A percentile compares a stretch with the other conserved stretches of the same genome.
phyloP scores from a whole-genome alignment of 148 eudicot genomes.

The Persicaria tinctoria region DNA sequence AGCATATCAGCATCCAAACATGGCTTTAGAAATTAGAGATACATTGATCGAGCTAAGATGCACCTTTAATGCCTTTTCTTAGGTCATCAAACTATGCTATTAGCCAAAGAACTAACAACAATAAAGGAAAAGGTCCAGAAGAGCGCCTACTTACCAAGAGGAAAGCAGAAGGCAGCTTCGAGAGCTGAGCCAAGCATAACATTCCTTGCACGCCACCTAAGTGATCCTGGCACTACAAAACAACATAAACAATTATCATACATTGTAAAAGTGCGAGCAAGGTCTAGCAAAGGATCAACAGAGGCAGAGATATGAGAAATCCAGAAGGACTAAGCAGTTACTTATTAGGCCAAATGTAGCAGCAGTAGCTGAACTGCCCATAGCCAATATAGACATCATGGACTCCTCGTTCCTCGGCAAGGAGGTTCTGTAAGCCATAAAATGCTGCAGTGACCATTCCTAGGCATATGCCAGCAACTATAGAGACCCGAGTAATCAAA shows the following conservation, averaged over 20 bases:
- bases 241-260: not conserved
- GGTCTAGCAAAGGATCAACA: too few relatives aligned
- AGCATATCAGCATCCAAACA: too few relatives aligned
- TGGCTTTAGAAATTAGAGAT: too few relatives aligned
- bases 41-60: too few relatives aligned
- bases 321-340: slow-evolving; percentile 22
- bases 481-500: slow-evolving; percentile 70
- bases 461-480: slow-evolving; percentile 88
- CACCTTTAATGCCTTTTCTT: too few relatives aligned
- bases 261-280: not conserved
- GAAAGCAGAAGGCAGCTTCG: too few relatives aligned
- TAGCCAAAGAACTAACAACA: too few relatives aligned
- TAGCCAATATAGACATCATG: slow-evolving; percentile 86
- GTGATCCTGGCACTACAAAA: slow-evolving; percentile 91
- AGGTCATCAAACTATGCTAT: too few relatives aligned
- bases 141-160: too few relatives aligned
- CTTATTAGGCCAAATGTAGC: slow-evolving; percentile 90
- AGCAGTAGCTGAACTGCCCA: slow-evolving; percentile 93
- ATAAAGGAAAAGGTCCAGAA: too few relatives aligned
- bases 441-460: slow-evolving; percentile 93
- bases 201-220: slow-evolving; percentile 91
- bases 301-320: not conserved
- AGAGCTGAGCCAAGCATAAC: too few relatives aligned
- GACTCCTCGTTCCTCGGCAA: slow-evolving; percentile 73
- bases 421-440: slow-evolving; percentile 69